phyloP scores from a whole-genome alignment of 805 yeast genomes.

The Monosporozyma servazzii region DNA sequence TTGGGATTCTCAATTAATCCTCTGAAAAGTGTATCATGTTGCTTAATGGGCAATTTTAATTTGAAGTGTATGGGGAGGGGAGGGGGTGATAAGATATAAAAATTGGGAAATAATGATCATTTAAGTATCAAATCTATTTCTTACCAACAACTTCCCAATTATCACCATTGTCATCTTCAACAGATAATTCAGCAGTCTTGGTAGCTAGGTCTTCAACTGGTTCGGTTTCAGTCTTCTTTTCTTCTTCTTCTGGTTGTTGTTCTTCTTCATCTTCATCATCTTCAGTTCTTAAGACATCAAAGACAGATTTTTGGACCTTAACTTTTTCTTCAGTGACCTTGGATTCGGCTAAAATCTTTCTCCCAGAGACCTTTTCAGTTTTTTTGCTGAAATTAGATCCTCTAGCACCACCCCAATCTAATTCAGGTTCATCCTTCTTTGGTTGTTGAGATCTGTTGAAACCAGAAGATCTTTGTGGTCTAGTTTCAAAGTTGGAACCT shows the following conservation, averaged over 20 bases:
- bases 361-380: slow-evolving; percentile 22
- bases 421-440: slow-evolving; percentile 31
- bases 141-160: slow-evolving; percentile 43
- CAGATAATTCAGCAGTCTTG: slow-evolving; percentile 34
- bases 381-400: slow-evolving; percentile 30
- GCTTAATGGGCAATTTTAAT: neutral
- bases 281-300: slow-evolving; percentile 41
- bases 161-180: slow-evolving; percentile 31
- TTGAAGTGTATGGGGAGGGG: neutral
- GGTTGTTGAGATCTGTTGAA: slow-evolving; percentile 15
- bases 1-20: neutral
- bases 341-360: slow-evolving; percentile 10
- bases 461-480: slow-evolving; percentile 24
- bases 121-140: slow-evolving; percentile 18
- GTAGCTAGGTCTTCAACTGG: slow-evolving; percentile 25
- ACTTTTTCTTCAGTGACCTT: slow-evolving; percentile 27
- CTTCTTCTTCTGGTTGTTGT: slow-evolving; percentile 13
- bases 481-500: slow-evolving; percentile 32
- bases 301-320: slow-evolving; percentile 37
- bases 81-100: neutral
- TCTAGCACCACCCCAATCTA: slow-evolving; percentile 30
- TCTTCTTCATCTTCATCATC: slow-evolving; percentile 43
- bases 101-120: neutral
- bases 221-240: slow-evolving; percentile 8
- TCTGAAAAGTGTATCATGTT: neutral